Evolutionary conservation across 2,329 filamentous ascomycete genomes (phyloP), one percentile per base, ranked within the genome.

Genomic region (Nigrospora osmanthi): DNA sequence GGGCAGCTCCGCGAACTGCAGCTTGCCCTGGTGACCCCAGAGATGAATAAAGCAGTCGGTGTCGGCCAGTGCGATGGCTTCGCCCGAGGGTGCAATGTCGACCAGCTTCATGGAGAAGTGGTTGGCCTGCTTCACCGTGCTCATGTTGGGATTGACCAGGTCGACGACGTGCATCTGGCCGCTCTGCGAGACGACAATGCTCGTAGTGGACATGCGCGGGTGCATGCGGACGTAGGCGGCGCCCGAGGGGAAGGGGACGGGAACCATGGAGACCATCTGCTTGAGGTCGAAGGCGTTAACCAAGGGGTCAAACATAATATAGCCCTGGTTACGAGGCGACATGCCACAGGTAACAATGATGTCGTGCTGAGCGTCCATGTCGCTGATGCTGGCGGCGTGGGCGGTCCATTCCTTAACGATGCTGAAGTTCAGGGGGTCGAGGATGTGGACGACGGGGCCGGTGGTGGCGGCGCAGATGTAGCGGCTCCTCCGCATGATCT

Each of bases 171-270:
- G 91, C 63, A 98, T 86, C 63, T 96, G 89, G 1, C 94, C 93
- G 37, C 81, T 86, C 58, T 94, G 89, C 3, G 91, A 95, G 28
- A 90, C 83, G 41, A 98, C 88, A 49, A 98, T 90, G 56, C 88
- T 91, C 0, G 94, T 97, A 0, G 93, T 96, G 16, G 89, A 85
- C 78, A 98, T 87, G 56, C 89, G 85, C 1, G 94, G 93, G 62
- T 98, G 93, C 86, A 98, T 93, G 47, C 93, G 83, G 36, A 96
- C 90, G 68, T 89, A 95, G 33, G 93, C 91, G 34, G 91, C 93
- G 11, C 93, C 89, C 3, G 89, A 85, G 46, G 93, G 91, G 54
- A 85, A 98, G 0, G 93, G 88, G 36, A 98, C 91, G 0, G 93
- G 93, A 5, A 89, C 85, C 60, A 96, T 80, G 17, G 89, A 89